Percentiles rank a stretch among this genome's conserved stretches.
Conservation (phyloP, 1,284 basidiomycete species). For the Trametes versicolor region DNA sequence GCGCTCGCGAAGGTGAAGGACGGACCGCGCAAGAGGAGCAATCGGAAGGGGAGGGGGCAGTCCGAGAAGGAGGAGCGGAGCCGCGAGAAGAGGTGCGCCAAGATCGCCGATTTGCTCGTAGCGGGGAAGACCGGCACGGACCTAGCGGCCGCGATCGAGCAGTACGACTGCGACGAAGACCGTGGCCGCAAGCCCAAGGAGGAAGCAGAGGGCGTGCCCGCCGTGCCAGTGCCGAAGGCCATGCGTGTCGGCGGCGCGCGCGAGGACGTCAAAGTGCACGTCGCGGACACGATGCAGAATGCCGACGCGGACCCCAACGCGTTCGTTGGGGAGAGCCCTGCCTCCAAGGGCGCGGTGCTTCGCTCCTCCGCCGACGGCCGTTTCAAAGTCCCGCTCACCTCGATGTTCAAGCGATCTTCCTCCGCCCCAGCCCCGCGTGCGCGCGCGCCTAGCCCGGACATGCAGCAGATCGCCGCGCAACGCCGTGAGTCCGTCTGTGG, state of each 20-base stretch:
- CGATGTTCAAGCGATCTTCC: constrained; percentile 67
- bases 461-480: constrained; percentile 15
- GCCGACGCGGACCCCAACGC: constrained; percentile 4
- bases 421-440: constrained; percentile 58
- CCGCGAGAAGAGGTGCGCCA: constrained; percentile 53
- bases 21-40: constrained; percentile 41
- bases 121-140: constrained; percentile 60
- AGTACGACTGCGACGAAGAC: constrained; percentile 46
- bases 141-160: constrained; percentile 58
- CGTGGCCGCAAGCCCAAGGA: constrained; percentile 37
- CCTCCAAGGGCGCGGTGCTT: constrained; percentile 45
- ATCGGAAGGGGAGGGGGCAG: constrained; percentile 49
- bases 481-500: constrained; percentile 33
- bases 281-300: constrained; percentile 10
- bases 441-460: constrained; percentile 28
- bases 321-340: constrained; percentile 31
- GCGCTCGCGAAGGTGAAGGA: constrained; percentile 60
- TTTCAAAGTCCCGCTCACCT: constrained; percentile 60
- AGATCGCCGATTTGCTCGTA: constrained; percentile 60
- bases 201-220: constrained; percentile 28
- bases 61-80: constrained; percentile 52
- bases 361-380: constrained; percentile 44
- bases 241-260: constrained; percentile 10
- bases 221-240: constrained; percentile 24
- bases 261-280: constrained; percentile 21